Evolutionary conservation across 78 protist genomes (phyloP).

Genomic region (Dictyostelium capitatum): DNA sequence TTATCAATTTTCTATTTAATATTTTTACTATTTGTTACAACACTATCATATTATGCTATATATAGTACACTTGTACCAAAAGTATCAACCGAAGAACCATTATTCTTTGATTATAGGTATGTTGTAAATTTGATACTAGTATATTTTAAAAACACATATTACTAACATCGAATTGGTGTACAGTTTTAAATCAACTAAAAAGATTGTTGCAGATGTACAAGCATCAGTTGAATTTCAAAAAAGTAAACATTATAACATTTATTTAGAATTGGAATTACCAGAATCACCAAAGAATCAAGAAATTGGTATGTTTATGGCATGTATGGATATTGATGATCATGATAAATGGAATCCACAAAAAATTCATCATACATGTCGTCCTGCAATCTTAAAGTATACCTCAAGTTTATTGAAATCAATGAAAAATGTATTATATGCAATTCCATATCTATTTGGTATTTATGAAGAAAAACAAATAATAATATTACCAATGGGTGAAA

Average conservation of each 20-base stretch:
- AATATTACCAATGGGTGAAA: conserved; percentile 61
- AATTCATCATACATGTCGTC: conserved; percentile 41
- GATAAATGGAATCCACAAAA: conserved; percentile 75
- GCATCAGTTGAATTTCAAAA: conserved; percentile 63
- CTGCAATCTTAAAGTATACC: conserved; percentile 50
- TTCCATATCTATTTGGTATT: conserved; percentile 50
- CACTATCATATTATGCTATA: conserved; percentile 13
- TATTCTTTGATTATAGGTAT: conserved; percentile 67
- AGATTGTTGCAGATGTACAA: conserved; percentile 41
- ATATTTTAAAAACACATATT: not conserved
- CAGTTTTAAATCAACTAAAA: not conserved
- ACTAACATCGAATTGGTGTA: not conserved
- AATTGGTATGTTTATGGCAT: conserved; percentile 73
- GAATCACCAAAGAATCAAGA: conserved; percentile 76
- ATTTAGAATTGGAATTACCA: conserved; percentile 57
- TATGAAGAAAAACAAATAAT: conserved; percentile 60
- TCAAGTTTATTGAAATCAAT: conserved; percentile 23
- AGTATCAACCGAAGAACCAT: conserved; percentile 47
- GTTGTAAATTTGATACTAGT: not conserved
- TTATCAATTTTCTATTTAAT: conserved; percentile 25
- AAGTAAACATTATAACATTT: conserved; percentile 45
- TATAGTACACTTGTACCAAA: conserved; percentile 52
- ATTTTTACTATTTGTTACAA: not conserved
- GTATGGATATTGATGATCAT: conserved; percentile 55
- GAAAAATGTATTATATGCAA: not conserved